phyloP scores from a whole-genome alignment of 257 asterid species.

The Eucommia ulmoides region DNA sequence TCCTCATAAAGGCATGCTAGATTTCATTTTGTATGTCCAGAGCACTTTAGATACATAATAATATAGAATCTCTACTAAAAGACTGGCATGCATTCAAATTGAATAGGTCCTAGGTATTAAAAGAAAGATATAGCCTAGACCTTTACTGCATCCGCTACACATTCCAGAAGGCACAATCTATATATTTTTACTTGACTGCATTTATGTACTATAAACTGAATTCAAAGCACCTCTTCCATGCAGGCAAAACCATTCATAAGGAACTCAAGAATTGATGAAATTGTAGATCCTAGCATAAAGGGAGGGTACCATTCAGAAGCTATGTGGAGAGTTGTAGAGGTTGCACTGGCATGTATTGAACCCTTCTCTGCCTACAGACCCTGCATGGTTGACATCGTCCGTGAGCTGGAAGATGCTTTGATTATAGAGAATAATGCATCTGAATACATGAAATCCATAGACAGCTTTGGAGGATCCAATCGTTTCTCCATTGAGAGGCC shows the following conservation, averaged over 20 bases:
- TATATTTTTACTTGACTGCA: neutral
- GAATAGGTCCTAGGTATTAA: neutral
- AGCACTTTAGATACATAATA: too few relatives aligned
- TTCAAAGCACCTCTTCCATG: slow-evolving; percentile 1
- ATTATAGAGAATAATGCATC: slow-evolving; percentile 37
- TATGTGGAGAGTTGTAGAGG: slow-evolving; percentile 65
- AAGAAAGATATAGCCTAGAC: neutral
- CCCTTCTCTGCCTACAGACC: slow-evolving; percentile 77
- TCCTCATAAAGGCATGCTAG: too few relatives aligned
- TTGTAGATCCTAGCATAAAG: slow-evolving; percentile 32
- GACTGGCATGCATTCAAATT: neutral
- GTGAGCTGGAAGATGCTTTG: slow-evolving; percentile 87
- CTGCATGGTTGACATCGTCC: slow-evolving; percentile 71
- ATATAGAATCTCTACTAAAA: neutral
- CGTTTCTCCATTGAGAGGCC: slow-evolving; percentile 75
- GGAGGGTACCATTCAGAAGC: slow-evolving; percentile 50
- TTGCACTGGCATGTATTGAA: slow-evolving; percentile 78
- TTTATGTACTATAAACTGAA: neutral
- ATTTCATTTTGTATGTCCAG: too few relatives aligned
- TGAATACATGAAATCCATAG: neutral
- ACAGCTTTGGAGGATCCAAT: slow-evolving; percentile 45
- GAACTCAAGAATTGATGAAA: slow-evolving; percentile 58
- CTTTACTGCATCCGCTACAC: neutral
- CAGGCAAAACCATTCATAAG: slow-evolving; percentile 78
- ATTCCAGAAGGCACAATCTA: neutral